These are phyloP conservation scores for Arthromyces matolae DNA, from an alignment of 768 basidiomycete genomes.

Conservation along the genomic window DNA sequence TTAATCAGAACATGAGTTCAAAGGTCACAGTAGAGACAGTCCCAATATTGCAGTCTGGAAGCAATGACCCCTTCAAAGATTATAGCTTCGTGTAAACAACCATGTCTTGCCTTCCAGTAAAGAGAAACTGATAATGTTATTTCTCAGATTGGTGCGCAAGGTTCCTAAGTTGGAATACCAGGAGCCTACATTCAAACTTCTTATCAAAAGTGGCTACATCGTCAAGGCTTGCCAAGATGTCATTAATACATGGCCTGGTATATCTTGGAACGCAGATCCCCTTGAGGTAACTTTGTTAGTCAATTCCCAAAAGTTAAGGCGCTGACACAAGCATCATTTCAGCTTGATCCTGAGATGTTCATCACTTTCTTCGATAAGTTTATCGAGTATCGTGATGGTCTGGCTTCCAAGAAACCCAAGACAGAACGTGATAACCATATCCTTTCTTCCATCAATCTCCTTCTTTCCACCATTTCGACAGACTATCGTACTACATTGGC, in stretches of 20 bases:
- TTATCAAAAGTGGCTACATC: conserved; percentile 58
- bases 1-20: conserved; percentile 46
- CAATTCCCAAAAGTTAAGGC: no score
- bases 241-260: conserved; percentile 52
- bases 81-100: conserved; percentile 48
- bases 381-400: conserved; percentile 36
- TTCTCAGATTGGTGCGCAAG: conserved; percentile 46
- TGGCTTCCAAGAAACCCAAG: conserved; percentile 33
- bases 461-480: conserved; percentile 44
- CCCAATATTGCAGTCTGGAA: conserved; percentile 34
- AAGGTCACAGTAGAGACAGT: conserved; percentile 47
- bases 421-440: conserved; percentile 39
- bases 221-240: conserved; percentile 56
- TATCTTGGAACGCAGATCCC: conserved; percentile 59
- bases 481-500: conserved; percentile 49
- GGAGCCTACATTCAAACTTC: conserved; percentile 46
- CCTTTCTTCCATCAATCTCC: conserved; percentile 44
- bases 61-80: conserved; percentile 55
- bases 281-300: conserved; percentile 38
- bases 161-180: conserved; percentile 36
- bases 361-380: conserved; percentile 50
- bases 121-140: not conserved
- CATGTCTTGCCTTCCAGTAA: no score
- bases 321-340: not conserved
- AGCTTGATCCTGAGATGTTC: conserved; percentile 58